Evolutionary conservation across 345 rosid species (phyloP).

Genomic region (Garcia nutans): DNA sequence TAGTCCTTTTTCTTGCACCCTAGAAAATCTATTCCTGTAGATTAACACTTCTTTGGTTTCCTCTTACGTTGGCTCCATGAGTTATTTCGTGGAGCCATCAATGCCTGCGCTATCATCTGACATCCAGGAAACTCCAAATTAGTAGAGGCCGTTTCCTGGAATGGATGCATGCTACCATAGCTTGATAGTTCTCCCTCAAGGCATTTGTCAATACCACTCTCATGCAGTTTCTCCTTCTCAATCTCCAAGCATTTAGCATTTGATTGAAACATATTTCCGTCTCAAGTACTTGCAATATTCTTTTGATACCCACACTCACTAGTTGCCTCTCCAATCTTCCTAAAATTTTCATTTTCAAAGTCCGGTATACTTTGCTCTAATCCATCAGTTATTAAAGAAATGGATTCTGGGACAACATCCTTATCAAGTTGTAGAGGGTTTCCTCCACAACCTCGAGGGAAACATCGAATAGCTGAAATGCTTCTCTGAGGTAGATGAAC

Average conservation of each 20-base stretch:
- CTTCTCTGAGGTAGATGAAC: slow-evolving; percentile 5
- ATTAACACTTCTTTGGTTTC: background rate
- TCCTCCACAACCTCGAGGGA: slow-evolving; percentile 24
- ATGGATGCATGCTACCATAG: background rate
- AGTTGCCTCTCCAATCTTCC: slow-evolving; percentile 6
- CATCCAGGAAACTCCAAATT: background rate
- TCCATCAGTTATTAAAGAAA: background rate
- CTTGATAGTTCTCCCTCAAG: background rate
- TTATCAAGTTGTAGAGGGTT: background rate
- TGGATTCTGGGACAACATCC: background rate
- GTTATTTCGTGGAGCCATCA: slow-evolving; percentile 19
- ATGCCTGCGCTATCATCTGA: slow-evolving; percentile 3
- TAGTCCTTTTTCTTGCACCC: background rate
- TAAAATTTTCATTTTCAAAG: too few relatives aligned
- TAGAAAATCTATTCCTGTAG: background rate
- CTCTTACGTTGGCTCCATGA: slow-evolving; percentile 14
- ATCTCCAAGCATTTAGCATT: background rate
- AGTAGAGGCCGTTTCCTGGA: background rate
- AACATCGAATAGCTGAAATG: slow-evolving; percentile 16
- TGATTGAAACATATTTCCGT: background rate
- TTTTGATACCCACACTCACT: background rate
- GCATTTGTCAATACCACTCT: background rate
- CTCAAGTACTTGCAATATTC: background rate
- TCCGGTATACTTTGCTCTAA: background rate
- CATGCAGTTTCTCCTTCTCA: background rate